A percentile compares a stretch with the other conserved stretches of the same genome.
Conservation (phyloP, 2,329 filamentous ascomycete species). For the Sporothrix sp. region DNA sequence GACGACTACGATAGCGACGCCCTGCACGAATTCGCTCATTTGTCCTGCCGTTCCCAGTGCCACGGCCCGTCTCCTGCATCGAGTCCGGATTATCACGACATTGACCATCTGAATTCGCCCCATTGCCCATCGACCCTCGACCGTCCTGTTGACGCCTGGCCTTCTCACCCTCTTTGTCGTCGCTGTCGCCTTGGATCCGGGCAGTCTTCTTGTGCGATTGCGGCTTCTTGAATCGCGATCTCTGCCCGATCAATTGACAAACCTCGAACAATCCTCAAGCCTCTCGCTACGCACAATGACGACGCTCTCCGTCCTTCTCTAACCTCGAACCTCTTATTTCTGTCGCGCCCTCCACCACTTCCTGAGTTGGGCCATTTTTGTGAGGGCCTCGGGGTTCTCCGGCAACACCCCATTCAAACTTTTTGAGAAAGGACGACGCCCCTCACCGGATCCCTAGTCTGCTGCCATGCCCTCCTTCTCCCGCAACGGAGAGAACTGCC, state of each 20-base stretch:
- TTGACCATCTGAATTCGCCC: no score
- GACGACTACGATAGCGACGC: not conserved
- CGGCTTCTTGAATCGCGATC: not conserved
- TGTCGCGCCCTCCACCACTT: no score
- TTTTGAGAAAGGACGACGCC: no score
- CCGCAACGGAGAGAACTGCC: conserved; percentile 12
- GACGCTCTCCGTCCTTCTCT: not conserved
- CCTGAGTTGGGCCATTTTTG: no score
- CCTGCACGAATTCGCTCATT: not conserved
- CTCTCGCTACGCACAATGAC: conserved; percentile 9
- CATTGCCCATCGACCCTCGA: not conserved
- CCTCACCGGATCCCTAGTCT: not conserved
- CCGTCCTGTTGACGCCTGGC: not conserved
- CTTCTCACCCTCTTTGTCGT: not conserved
- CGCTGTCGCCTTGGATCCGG: no score
- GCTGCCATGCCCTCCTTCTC: conserved; percentile 16
- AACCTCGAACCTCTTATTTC: not conserved
- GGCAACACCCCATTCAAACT: no score
- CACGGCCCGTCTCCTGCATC: no score
- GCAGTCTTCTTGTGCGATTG: no score
- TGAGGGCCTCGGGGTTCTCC: no score
- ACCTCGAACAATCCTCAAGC: not conserved
- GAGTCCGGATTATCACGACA: no score
- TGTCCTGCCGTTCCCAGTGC: no score
- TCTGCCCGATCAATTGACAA: not conserved